These are phyloP conservation scores for Alternaria viburni DNA, from an alignment of 2,329 filamentous ascomycete species.

Conservation along the genomic window DNA sequence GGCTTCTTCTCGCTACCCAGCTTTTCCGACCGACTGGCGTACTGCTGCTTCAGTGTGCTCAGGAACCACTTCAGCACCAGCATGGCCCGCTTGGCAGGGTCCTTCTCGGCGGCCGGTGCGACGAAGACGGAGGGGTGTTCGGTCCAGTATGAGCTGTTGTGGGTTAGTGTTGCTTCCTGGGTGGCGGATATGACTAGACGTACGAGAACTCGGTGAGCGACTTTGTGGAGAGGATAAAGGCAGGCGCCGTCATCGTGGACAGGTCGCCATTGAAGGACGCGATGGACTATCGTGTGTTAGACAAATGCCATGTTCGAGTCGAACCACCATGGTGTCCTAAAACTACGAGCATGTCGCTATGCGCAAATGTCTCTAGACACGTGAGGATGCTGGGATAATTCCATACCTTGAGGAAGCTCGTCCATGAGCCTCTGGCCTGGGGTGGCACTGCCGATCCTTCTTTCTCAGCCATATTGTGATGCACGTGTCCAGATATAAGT, in stretches of 20 bases:
- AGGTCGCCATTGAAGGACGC: constrained; percentile 64
- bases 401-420: constrained; percentile 57
- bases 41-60: constrained; percentile 88
- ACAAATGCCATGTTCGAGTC: background rate
- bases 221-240: constrained; percentile 62
- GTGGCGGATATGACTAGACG: rapidly evolving
- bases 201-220: constrained; percentile 63
- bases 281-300: constrained; percentile 51
- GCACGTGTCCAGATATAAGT: too few species aligned
- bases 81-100: constrained; percentile 81
- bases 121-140: constrained; percentile 71
- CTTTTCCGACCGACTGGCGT: constrained; percentile 76
- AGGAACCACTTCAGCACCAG: constrained; percentile 97
- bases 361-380: background rate
- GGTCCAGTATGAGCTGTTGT: constrained; percentile 57
- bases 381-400: background rate
- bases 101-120: constrained; percentile 78
- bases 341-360: background rate
- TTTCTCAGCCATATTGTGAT: constrained; percentile 36
- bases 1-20: constrained; percentile 96
- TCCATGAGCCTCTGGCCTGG: constrained; percentile 56
- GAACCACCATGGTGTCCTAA: background rate
- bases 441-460: constrained; percentile 56
- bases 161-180: rapidly evolving
- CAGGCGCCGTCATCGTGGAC: constrained; percentile 62